A percentile compares a stretch with the other conserved stretches of the same genome.
Evolutionary conservation across 2,329 filamentous ascomycete genomes (phyloP).

Genomic region (Byssoonygena ceratinophila): DNA sequence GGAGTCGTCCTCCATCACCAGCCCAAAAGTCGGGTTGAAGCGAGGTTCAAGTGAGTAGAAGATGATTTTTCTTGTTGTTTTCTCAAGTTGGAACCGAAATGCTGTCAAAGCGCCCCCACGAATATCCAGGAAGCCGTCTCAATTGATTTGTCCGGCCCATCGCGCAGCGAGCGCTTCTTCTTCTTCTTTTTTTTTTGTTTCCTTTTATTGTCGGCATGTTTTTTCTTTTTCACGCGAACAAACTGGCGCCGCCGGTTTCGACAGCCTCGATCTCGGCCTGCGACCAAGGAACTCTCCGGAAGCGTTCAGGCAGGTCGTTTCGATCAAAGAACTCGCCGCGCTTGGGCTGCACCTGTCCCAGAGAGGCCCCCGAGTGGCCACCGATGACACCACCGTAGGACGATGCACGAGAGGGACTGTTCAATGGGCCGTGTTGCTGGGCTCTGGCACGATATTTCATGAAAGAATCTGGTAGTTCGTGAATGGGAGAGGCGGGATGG

Average conservation of each 20-base stretch:
- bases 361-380: slow-evolving; percentile 53
- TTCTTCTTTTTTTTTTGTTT: neutral
- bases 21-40: neutral
- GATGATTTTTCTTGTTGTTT: neutral
- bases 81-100: neutral
- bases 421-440: slow-evolving; percentile 54
- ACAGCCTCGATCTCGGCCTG: slow-evolving; percentile 87
- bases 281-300: slow-evolving; percentile 63
- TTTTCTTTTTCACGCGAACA: slow-evolving; percentile 47
- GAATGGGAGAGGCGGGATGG: slow-evolving; percentile 48
- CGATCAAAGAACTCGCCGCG: slow-evolving; percentile 78
- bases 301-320: slow-evolving; percentile 73
- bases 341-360: slow-evolving; percentile 62
- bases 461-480: slow-evolving; percentile 50
- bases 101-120: neutral
- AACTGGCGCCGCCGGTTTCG: slow-evolving; percentile 78
- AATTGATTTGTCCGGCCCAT: neutral
- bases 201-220: neutral
- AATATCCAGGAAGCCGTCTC: neutral
- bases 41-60: neutral
- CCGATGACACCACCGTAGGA: slow-evolving; percentile 39
- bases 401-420: slow-evolving; percentile 19
- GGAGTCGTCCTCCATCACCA: neutral
- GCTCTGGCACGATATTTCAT: slow-evolving; percentile 53
- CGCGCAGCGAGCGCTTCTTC: slow-evolving; percentile 7